Evolutionary conservation across 495 filamentous ascomycete genomes (phyloP).

Genomic region (Aspergillus hancockii): DNA sequence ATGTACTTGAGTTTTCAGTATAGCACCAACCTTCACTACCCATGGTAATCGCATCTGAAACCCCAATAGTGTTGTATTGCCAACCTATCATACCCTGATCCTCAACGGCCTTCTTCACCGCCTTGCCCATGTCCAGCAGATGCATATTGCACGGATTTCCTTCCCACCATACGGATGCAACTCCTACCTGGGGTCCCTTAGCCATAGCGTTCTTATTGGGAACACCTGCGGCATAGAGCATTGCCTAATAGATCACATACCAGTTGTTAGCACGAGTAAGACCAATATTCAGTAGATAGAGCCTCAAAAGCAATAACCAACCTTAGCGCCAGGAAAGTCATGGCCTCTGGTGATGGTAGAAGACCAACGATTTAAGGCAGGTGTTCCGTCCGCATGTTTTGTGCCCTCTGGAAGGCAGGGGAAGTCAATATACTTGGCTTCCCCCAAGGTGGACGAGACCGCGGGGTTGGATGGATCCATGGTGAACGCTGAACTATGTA

Average conservation of each 20-base stretch:
- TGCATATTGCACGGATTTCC: constrained; percentile 87
- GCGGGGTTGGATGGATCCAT: constrained; percentile 33
- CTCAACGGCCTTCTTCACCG: constrained; percentile 79
- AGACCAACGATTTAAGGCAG: constrained; percentile 69
- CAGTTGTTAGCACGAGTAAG: background rate
- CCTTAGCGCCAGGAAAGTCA: constrained; percentile 93
- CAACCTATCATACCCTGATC: constrained; percentile 88
- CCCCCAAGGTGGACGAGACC: constrained; percentile 26
- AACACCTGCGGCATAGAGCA: constrained; percentile 93
- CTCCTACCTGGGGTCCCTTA: constrained; percentile 84
- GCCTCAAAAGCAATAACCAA: constrained; percentile 29
- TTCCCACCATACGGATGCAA: constrained; percentile 96
- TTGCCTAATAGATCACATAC: constrained; percentile 59
- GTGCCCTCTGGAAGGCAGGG: constrained; percentile 56
- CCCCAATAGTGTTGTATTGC: constrained; percentile 93
- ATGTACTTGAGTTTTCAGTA: background rate
- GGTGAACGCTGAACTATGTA: background rate
- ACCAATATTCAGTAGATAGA: background rate
- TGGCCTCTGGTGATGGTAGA: constrained; percentile 74
- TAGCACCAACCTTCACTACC: constrained; percentile 75
- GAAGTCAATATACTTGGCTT: constrained; percentile 65
- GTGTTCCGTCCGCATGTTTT: constrained; percentile 60
- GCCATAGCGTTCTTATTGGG: constrained; percentile 84
- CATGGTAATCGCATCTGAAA: constrained; percentile 95
- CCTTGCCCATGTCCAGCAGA: constrained; percentile 82